Conservation (phyloP, 805 yeast genomes). For the Kazachstania psychrophila region DNA sequence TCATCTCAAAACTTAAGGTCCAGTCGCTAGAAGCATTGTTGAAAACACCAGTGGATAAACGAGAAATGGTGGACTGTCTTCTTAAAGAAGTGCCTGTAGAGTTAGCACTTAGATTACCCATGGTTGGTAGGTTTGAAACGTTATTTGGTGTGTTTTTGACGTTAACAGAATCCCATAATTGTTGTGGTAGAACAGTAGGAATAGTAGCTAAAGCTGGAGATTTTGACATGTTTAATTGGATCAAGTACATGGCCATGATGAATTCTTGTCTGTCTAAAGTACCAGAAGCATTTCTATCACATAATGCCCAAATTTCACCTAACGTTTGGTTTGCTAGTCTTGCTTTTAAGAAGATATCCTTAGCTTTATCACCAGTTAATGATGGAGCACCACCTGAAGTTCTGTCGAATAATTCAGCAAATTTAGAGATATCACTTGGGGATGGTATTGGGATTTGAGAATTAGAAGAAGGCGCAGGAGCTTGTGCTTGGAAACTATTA, state of each 20-base stretch:
- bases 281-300: conserved; percentile 70
- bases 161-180: conserved; percentile 32
- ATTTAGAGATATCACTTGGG: conserved; percentile 50
- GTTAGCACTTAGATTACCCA: conserved; percentile 18
- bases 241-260: conserved; percentile 88
- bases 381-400: conserved; percentile 40
- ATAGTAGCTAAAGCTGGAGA: conserved; percentile 52
- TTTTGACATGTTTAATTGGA: conserved; percentile 57
- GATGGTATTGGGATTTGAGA: conserved; percentile 42
- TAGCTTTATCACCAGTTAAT: conserved; percentile 74
- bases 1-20: conserved; percentile 59
- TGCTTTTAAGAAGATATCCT: conserved; percentile 82
- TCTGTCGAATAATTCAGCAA: conserved; percentile 63
- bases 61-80: conserved; percentile 30
- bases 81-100: conserved; percentile 26
- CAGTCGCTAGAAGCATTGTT: conserved; percentile 44
- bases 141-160: conserved; percentile 9
- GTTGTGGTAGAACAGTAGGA: conserved; percentile 39
- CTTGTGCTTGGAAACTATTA: conserved; percentile 12
- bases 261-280: conserved; percentile 65
- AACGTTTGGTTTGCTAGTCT: conserved; percentile 66
- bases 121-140: conserved; percentile 11
- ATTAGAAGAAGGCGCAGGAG: conserved; percentile 28
- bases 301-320: conserved; percentile 84
- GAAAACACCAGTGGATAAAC: conserved; percentile 28